Conservation (phyloP, 345 rosid species). For the Orychophragmus violaceus region DNA sequence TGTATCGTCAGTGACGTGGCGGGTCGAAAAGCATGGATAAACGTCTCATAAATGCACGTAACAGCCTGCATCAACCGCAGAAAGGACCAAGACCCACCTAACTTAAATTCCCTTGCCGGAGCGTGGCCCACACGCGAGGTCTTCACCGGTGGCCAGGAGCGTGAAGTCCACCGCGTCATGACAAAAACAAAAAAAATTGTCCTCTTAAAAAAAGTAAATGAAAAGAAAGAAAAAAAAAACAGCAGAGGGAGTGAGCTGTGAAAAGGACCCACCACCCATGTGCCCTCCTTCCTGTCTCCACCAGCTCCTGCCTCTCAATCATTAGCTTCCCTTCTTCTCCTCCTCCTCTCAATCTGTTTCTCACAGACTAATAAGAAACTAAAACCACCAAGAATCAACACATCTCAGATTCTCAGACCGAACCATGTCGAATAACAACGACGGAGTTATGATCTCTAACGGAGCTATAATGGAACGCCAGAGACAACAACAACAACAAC, state of each 20-base stretch:
- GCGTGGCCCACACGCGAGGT: conserved; percentile 15
- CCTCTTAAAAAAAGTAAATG: conserved; percentile 9
- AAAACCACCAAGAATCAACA: background rate
- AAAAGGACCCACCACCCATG: conserved; percentile 92
- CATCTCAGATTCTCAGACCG: background rate
- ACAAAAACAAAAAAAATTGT: conserved; percentile 19
- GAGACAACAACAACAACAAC: conserved; percentile 29
- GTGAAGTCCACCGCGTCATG: conserved; percentile 26
- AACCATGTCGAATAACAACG: conserved; percentile 21
- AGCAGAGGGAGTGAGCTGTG: conserved; percentile 51
- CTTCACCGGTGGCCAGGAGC: background rate
- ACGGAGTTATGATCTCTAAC: conserved; percentile 47
- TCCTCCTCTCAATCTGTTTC: conserved; percentile 5
- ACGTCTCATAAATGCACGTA: conserved; percentile 16
- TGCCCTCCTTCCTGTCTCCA: conserved; percentile 98
- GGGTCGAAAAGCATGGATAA: background rate
- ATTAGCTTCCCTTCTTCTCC: conserved; percentile 40
- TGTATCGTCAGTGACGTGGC: conserved; percentile 7
- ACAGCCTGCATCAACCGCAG: conserved; percentile 6
- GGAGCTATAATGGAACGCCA: conserved; percentile 51
- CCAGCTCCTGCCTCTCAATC: conserved; percentile 98
- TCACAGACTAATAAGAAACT: background rate
- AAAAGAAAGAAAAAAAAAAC: background rate
- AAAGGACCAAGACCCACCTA: background rate
- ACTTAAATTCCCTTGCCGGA: conserved; percentile 16